Evolutionary conservation across 139 green algal genomes (phyloP), one percentile per base, ranked within the genome.

Genomic region (Picochlorum sp.): DNA sequence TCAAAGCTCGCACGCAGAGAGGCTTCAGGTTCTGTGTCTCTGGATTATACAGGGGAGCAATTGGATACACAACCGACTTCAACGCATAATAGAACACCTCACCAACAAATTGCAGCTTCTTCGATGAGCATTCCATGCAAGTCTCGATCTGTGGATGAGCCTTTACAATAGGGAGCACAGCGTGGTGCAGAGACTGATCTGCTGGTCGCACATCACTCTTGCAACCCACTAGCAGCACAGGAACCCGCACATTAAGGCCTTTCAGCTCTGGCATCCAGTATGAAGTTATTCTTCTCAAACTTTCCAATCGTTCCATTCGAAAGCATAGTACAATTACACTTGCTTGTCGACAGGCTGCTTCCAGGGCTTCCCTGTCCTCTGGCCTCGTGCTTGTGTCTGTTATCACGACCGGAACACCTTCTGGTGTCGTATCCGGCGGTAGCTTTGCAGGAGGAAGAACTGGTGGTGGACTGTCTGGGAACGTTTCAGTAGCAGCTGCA

Each of bases 51-150:
- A 96, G 73, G 1, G 89, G 87, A 32, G 75, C 79, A 56, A 81
- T 83, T 5, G 89, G 89, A 75, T 96, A 82, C 33, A 96, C 56
- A 62, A 96, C 89, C 39, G 83, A 69, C 55, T 89, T 87, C 16
- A 90, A 66, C 20, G 82, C 83, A 50, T 87, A 86, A 61, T 81
- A 84, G 50, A 93, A 59, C 8, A 83, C 74, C 45, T 86, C 78
- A 3, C 59, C 66, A 28, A 81, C 69, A 67, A 80, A 83, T 40
- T 71, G 63, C 55, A 86, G 81, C 45, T 64, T 83, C 52, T 75
- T 75, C 28, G 87, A 76, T 14, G 75, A 88, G 72, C 86, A 95
- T 69, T 92, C 85, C 45, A 96, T 79, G 68, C 84, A 94, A 16
- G 81, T 83, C 64, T 96, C 88, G 6, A 96, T 77, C 41, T 90